Evolutionary conservation across 139 green algal genomes (phyloP), one percentile per base, ranked within the genome.

Genomic region (Chlorella sp.): DNA sequence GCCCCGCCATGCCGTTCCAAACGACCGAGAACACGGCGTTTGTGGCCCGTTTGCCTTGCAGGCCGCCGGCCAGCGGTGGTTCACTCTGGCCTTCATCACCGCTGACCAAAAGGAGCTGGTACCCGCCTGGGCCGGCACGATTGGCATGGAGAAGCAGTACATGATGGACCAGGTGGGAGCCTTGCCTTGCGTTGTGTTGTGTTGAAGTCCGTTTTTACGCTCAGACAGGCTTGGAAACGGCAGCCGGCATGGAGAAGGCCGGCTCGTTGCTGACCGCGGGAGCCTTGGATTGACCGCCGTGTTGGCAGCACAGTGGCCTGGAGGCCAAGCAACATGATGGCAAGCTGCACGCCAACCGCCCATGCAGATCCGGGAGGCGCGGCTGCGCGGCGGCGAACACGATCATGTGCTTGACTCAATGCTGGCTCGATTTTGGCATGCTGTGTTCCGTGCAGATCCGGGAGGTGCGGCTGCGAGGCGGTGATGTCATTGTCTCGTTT

Each of bases 401-500:
- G n/a, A n/a, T n/a, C n/a, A n/a, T n/a, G n/a, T n/a, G n/a, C n/a
- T n/a, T n/a, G n/a, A 32, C 64, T 40, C 30, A n/a, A 11, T 40
- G 3, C 64, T 14, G 38, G 64, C 64, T 36, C 11, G 24, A 5
- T 38, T 3, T 30, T n/a, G 64, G 5, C 13, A 40, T 36, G 24
- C 30, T 40, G 3, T 38, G 64, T 40, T 36, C 64, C 28, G 3
- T 32, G 11, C 73, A 79, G 79, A 76, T 84, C 17, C 43, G 79
- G 0, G n/a, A 64, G 32, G 28, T 84, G 43, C 79, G 79, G 2
- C 41, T 76, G 30, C 43, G 38, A 32, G 64, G 64, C 64, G 79
- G 79, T 17, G 79, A 84, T 34, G 64, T 76, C 38, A 84, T 84
- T 34, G 44, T 84, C 9, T 84, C 79, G 1, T 84, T 84, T 32